Evolutionary conservation across 768 basidiomycete genomes (phyloP), one percentile per base, ranked within the genome.

Genomic region (Pseudohyphozyma bogoriensis): DNA sequence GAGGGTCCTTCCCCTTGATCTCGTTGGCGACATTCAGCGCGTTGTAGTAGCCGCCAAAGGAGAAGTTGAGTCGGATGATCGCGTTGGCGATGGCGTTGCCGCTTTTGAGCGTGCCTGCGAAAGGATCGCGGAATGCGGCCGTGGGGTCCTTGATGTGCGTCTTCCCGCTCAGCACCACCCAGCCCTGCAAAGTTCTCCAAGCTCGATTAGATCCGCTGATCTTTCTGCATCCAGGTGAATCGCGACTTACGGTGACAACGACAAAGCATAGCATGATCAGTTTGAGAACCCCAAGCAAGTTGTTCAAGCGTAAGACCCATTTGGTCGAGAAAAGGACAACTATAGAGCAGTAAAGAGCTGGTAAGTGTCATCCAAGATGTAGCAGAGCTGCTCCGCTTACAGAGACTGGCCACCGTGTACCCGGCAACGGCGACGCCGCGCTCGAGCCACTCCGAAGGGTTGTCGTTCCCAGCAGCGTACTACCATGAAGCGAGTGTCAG

Each of bases 21-120:
- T 50, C 49, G 49, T 50, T 50, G 6, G 29, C 16, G 13, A 50
- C 11, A n/a, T 50, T 50, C 16, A 50, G 28, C 28, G 49, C 49
- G 7, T 50, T 29, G 29, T 50, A 32, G 49, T 32, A 31, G 18
- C 28, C 49, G 29, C 29, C 49, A n/a, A 50, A 50, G 16, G 29
- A 15, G 29, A 50, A 50, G 29, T 50, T 50, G 28, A 50, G 29
- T 16, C n/a, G 31, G 29, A 50, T n/a, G 29, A 50, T 50, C 29
- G 49, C 28, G 49, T 50, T 50, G 16, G 49, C 49, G 16, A 50
- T 50, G 29, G 29, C 49, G 32, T 50, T 50, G 15, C 49, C 49
- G 29, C n/a, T n/a, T 2, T 3, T 8, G 6, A 8, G 4, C 12
- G 29, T 50, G 29, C 49, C 49, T 7, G 4, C 32, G 49, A 50